Evolutionary conservation across 108 stramenopile species (phyloP).

Genomic region (Cyclotella cryptica): DNA sequence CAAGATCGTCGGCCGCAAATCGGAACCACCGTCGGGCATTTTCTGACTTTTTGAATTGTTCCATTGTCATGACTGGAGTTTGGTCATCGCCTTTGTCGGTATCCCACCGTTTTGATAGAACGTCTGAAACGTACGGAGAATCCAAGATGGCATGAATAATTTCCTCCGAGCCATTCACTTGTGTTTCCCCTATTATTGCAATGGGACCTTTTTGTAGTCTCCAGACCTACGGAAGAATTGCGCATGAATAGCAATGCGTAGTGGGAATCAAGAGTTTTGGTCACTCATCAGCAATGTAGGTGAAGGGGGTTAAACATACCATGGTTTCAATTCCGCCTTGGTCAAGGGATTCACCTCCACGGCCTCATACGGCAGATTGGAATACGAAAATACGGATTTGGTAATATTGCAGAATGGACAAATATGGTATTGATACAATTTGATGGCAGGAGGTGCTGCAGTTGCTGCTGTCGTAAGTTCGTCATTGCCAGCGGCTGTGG

Average conservation of each 20-base stretch:
- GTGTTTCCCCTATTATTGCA: constrained; percentile 59
- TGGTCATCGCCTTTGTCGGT: constrained; percentile 27
- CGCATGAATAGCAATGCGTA: not conserved
- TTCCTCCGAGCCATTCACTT: constrained; percentile 69
- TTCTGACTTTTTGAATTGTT: constrained; percentile 56
- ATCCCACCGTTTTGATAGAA: constrained; percentile 34
- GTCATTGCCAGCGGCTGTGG: not conserved
- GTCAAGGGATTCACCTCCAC: constrained; percentile 95
- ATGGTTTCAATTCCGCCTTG: constrained; percentile 81
- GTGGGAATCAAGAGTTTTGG: not conserved
- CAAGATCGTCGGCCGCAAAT: constrained; percentile 88
- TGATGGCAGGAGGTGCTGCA: constrained; percentile 39
- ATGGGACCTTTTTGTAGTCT: constrained; percentile 93
- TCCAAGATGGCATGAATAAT: constrained; percentile 62
- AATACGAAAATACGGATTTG: constrained; percentile 77
- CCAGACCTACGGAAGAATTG: constrained; percentile 43
- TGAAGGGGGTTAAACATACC: constrained; percentile 19
- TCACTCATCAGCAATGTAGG: not conserved
- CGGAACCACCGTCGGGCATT: constrained; percentile 67
- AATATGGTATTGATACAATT: constrained; percentile 89
- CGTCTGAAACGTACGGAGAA: constrained; percentile 20
- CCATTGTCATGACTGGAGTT: constrained; percentile 44
- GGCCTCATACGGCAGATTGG: constrained; percentile 55
- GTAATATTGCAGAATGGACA: constrained; percentile 94
- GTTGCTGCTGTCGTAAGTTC: constrained; percentile 7